These are phyloP conservation scores for Parasarocladium wereldwijsianum DNA, from an alignment of 2,329 filamentous ascomycete genomes.

Conservation along the genomic window DNA sequence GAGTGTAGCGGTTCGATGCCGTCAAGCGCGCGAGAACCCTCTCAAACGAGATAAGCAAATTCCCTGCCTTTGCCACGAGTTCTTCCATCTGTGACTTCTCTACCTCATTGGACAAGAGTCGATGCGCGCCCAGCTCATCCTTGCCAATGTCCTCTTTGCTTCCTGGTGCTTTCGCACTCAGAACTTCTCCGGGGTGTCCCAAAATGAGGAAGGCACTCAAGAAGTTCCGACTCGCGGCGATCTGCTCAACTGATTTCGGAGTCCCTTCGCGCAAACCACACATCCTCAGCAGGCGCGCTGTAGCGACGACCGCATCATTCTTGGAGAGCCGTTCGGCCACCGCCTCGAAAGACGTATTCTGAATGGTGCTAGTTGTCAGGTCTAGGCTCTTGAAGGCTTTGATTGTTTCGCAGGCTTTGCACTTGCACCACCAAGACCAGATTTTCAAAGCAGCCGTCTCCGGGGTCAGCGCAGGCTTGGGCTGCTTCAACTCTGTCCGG, in stretches of 20 bases:
- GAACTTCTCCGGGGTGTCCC: constrained; percentile 63
- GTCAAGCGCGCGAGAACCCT: constrained; percentile 53
- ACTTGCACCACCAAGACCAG: constrained; percentile 55
- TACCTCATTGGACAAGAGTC: constrained; percentile 28
- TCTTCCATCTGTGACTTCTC: constrained; percentile 52
- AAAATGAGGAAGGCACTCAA: constrained; percentile 68
- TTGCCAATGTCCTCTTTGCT: constrained; percentile 43
- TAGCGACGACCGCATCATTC: constrained; percentile 48
- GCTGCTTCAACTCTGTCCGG: constrained; percentile 20
- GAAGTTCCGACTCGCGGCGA: constrained; percentile 60
- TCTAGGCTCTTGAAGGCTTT: constrained; percentile 51
- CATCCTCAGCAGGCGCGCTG: constrained; percentile 51
- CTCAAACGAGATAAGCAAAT: constrained; percentile 67
- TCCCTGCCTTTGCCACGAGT: constrained; percentile 62
- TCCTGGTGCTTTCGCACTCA: constrained; percentile 65
- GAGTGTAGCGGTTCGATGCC: constrained; percentile 49
- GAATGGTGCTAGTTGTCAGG: constrained; percentile 55
- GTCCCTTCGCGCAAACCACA: constrained; percentile 56
- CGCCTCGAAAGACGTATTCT: constrained; percentile 58
- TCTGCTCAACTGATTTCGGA: constrained; percentile 47
- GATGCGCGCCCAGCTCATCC: constrained; percentile 26
- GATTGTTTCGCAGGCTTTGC: constrained; percentile 43
- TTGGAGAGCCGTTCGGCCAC: constrained; percentile 54
- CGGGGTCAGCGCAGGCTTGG: constrained; percentile 30
- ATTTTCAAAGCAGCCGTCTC: constrained; percentile 51